Evolutionary conservation across 768 basidiomycete genomes (phyloP), one percentile per base, ranked within the genome.

Genomic region (Lactarius hatsudake): DNA sequence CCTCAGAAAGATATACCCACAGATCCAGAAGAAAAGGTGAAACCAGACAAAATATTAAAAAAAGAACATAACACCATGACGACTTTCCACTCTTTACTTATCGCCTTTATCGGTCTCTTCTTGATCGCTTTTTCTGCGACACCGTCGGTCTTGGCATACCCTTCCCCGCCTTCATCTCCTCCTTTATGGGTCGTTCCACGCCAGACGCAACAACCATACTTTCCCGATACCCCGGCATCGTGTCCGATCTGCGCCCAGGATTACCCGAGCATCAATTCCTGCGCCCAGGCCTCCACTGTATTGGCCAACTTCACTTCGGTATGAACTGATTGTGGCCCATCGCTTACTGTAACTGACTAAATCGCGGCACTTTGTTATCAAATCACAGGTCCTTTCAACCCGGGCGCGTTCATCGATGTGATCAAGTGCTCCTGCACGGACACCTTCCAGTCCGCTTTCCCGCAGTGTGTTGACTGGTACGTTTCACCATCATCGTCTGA

Each of bases 381-480:
- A 17, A 53, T 40, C 28, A n/a, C 20, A 88, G 87, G 79, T 89
- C 69, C 81, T 88, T 55, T 84, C 71, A 87, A 88, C 68, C 87
- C 87, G 1, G 82, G 84, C 34, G 83, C 83, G 1, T 88, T 88
- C 75, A 79, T 87, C 68, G 80, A 82, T 70, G 79, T 86, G 55
- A 87, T 88, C 73, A 81, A 84, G 75, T 88, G 88, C 75, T 80
- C 86, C 5, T 90, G 88, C 72, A 78, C 81, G 3, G 79, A 81
- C 56, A 79, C 81, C 3, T 83, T 82, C 74, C 75, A 80, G 65
- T 67, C 75, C 59, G 75, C 74, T 12, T 81, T 83, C 75, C 87
- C 87, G 43, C 86, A 89, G 78, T 90, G 87, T 66, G 85, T 85
- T 45, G 87, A 89, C 72, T 89, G 88, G 86, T 87, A 57, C 36